A percentile compares a stretch with the other conserved stretches of the same genome.
phyloP scores from a whole-genome alignment of 805 yeast genomes.

The Starmerella apis region DNA sequence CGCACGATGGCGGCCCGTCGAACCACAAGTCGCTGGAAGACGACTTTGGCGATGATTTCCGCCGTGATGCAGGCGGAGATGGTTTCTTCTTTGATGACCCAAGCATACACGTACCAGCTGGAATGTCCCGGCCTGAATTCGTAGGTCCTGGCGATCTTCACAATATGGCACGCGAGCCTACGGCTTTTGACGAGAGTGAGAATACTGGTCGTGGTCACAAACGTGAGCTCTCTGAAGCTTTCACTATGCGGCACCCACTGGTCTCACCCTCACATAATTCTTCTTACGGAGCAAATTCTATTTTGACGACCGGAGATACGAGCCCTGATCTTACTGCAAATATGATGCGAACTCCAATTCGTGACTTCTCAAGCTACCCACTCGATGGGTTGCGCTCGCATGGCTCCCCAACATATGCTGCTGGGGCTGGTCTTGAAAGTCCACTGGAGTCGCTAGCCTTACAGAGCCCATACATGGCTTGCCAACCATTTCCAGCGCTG shows the following conservation, averaged over 20 bases:
- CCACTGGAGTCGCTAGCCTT: conserved; percentile 19
- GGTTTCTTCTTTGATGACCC: conserved; percentile 1
- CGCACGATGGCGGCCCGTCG: conserved; percentile 1
- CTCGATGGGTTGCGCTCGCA: conserved; percentile 1
- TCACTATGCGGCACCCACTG: conserved; percentile 22
- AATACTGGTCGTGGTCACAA: conserved; percentile 11
- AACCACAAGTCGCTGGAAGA: background rate
- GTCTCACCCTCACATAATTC: conserved; percentile 15
- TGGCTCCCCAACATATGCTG: conserved; percentile 14
- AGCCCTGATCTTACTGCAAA: conserved; percentile 4
- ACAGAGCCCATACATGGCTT: conserved; percentile 17
- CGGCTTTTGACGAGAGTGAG: background rate
- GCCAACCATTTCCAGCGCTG: conserved; percentile 17
- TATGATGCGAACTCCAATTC: conserved; percentile 17
- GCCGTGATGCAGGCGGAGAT: background rate
- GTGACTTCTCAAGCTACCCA: conserved; percentile 6
- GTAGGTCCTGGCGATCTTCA: conserved; percentile 3
- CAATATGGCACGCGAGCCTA: background rate
- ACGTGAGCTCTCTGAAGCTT: conserved; percentile 20
- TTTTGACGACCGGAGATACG: background rate
- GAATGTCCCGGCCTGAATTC: background rate
- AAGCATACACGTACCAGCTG: background rate
- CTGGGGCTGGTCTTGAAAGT: conserved; percentile 14
- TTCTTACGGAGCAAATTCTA: background rate
- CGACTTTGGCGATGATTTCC: background rate